phyloP scores from a whole-genome alignment of 257 asterid species.

The Marsdenia floribunda region DNA sequence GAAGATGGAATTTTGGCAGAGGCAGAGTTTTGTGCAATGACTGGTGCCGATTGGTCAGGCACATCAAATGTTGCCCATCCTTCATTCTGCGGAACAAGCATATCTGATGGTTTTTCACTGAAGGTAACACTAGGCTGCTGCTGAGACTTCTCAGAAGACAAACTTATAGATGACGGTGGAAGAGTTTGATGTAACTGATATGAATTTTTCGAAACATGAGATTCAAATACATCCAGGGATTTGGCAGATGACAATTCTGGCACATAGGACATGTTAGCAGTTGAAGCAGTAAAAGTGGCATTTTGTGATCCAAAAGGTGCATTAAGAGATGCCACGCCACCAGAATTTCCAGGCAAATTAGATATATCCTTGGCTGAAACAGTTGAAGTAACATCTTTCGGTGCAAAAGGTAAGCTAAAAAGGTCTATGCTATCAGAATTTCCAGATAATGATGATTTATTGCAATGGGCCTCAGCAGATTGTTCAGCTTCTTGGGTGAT shows the following conservation, averaged over 20 bases:
- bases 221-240: conserved; percentile 34
- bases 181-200: conserved; percentile 34
- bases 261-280: conserved; percentile 28
- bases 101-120: conserved; percentile 17
- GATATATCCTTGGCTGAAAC: conserved; percentile 28
- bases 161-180: conserved; percentile 40
- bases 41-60: conserved; percentile 36
- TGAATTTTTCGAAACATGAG: conserved; percentile 32
- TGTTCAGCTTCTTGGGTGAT: conserved; percentile 37
- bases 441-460: conserved; percentile 22
- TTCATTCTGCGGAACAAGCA: conserved; percentile 28
- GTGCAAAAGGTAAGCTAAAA: conserved; percentile 39
- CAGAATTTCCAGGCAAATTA: conserved; percentile 30
- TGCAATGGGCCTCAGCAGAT: conserved; percentile 26
- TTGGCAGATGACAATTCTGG: conserved; percentile 36
- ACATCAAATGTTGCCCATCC: conserved; percentile 54
- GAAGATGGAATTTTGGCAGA: conserved; percentile 36
- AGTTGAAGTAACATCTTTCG: conserved; percentile 28
- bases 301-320: conserved; percentile 34
- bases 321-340: conserved; percentile 43
- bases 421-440: conserved; percentile 42
- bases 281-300: conserved; percentile 30
- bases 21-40: conserved; percentile 26
- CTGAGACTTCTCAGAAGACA: conserved; percentile 39
- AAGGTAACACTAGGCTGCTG: conserved; percentile 34